A percentile compares a stretch with the other conserved stretches of the same genome.
Conservation (phyloP, 2,329 filamentous ascomycete genomes). For the Fusarium udum region DNA sequence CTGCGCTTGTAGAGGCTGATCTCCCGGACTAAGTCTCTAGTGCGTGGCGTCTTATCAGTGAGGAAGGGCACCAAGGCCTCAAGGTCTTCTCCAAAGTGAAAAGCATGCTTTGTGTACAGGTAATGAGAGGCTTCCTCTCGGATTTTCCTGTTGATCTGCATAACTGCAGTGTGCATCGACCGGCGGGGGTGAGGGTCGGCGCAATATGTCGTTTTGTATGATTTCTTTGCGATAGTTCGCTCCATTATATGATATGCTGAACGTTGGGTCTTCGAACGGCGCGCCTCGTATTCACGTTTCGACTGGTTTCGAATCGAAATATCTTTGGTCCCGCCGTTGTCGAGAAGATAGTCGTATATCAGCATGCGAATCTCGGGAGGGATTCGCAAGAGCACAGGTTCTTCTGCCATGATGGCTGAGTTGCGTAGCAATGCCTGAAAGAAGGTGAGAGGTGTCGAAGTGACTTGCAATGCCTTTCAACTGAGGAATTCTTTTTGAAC, state of each 20-base stretch:
- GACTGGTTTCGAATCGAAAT: constrained; percentile 54
- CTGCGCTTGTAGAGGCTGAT: constrained; percentile 65
- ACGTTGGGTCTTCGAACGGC: constrained; percentile 39
- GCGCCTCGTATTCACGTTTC: constrained; percentile 35
- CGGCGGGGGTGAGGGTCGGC: constrained; percentile 31
- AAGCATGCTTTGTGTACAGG: constrained; percentile 65
- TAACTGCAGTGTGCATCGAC: constrained; percentile 55
- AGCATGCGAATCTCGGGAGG: constrained; percentile 56
- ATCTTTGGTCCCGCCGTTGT: constrained; percentile 50
- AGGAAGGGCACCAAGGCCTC: constrained; percentile 70
- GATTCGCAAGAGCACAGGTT: constrained; percentile 46
- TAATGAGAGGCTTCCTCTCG: constrained; percentile 65
- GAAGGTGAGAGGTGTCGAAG: neutral
- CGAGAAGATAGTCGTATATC: constrained; percentile 56
- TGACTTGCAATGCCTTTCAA: neutral
- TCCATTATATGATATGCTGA: constrained; percentile 55
- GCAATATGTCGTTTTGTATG: constrained; percentile 64
- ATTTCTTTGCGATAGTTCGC: constrained; percentile 51
- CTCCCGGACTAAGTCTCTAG: constrained; percentile 57
- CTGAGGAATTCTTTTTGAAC: neutral
- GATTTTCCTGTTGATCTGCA: constrained; percentile 58
- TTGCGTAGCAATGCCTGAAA: neutral
- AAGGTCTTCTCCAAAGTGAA: constrained; percentile 68
- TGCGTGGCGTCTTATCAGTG: constrained; percentile 61
- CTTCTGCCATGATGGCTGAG: constrained; percentile 28